Percentiles rank a stretch among this genome's conserved stretches.
Conservation (phyloP, 495 filamentous ascomycete genomes). For the Rhypophila decipiens region DNA sequence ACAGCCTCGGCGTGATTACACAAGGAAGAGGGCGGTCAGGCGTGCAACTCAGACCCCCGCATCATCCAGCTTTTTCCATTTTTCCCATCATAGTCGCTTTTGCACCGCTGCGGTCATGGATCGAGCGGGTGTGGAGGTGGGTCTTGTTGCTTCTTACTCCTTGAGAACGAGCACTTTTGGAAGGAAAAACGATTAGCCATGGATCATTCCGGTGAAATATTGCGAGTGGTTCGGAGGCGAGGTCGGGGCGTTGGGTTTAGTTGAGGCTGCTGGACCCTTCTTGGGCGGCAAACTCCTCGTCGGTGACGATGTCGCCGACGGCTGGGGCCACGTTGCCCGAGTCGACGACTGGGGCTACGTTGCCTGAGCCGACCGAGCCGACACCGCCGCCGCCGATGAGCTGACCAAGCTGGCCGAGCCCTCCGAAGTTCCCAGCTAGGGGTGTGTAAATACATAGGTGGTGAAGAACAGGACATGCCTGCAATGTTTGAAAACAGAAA, state of each 20-base stretch:
- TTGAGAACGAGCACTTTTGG: conserved; percentile 16
- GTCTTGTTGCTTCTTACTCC: conserved; percentile 13
- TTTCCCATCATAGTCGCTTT: not conserved
- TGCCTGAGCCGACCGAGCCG: conserved; percentile 1
- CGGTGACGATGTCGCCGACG: conserved; percentile 21
- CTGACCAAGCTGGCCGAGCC: not conserved
- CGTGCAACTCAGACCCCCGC: not conserved
- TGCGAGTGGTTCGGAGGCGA: not conserved
- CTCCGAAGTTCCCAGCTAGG: conserved; percentile 1
- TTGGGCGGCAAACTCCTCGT: conserved; percentile 22
- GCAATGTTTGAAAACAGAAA: not conserved
- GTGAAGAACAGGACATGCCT: not conserved
- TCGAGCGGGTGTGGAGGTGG: conserved; percentile 4
- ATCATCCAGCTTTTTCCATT: not conserved
- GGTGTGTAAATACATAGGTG: conserved; percentile 16
- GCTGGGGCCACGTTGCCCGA: not conserved
- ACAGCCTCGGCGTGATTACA: not conserved
- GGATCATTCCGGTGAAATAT: not conserved
- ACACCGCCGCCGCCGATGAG: not conserved
- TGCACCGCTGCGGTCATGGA: not conserved
- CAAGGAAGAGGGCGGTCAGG: not conserved
- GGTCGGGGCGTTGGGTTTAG: not conserved
- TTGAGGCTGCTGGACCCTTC: conserved; percentile 19
- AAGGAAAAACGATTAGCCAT: conserved; percentile 15
- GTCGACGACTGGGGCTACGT: not conserved